Percentiles rank a stretch among this genome's conserved stretches.
phyloP scores from a whole-genome alignment of 352 stramenopile species.

The Detonula confervacea region DNA sequence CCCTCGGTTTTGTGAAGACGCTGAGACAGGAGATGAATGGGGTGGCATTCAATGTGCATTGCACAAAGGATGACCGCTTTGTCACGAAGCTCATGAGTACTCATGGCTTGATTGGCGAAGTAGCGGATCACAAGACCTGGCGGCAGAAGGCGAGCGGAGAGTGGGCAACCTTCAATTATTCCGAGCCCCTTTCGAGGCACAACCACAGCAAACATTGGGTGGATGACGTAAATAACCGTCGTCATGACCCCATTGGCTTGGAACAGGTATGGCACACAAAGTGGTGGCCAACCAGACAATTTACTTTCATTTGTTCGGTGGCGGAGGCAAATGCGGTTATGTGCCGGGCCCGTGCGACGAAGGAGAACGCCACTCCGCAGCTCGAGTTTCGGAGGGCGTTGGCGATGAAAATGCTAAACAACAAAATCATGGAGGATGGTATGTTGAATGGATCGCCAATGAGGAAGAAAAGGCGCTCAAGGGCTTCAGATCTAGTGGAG shows the following conservation, averaged over 20 bases:
- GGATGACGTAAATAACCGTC: constrained; percentile 11
- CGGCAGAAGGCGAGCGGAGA: background rate
- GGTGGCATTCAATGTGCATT: background rate
- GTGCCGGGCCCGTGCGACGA: background rate
- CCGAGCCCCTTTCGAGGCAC: constrained; percentile 11
- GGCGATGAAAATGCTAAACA: constrained; percentile 12
- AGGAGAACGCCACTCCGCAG: background rate
- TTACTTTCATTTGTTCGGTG: constrained; percentile 16
- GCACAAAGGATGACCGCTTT: background rate
- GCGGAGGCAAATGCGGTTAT: constrained; percentile 15
- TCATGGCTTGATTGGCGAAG: background rate
- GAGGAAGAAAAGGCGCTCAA: background rate
- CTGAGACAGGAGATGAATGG: background rate
- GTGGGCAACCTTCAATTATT: constrained; percentile 29
- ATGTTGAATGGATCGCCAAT: background rate
- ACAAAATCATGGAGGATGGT: constrained; percentile 2
- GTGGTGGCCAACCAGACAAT: constrained; percentile 8
- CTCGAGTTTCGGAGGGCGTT: constrained; percentile 5
- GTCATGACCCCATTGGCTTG: constrained; percentile 15
- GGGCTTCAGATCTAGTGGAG: background rate
- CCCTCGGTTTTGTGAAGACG: background rate
- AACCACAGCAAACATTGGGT: constrained; percentile 18
- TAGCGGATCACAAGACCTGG: background rate
- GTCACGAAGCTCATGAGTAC: constrained; percentile 20
- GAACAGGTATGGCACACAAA: constrained; percentile 4